Conservation (phyloP, 2,329 filamentous ascomycete genomes). For the Cladosporium sp. region DNA sequence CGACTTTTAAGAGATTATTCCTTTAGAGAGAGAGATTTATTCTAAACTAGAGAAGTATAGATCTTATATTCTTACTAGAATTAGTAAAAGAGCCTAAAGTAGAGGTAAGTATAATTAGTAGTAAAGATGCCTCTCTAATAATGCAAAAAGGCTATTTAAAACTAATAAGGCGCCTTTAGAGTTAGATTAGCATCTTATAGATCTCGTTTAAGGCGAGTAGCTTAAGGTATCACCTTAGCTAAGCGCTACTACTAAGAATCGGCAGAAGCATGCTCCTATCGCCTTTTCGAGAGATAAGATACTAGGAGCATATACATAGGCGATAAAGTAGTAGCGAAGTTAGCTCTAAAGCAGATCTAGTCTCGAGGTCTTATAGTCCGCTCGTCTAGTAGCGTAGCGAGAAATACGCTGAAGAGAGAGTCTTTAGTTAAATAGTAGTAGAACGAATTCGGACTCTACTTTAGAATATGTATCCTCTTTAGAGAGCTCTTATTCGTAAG, state of each 20-base stretch:
- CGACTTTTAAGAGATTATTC: neutral
- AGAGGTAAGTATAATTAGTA: neutral
- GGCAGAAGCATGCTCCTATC: neutral
- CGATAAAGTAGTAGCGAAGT: neutral
- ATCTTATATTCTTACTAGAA: neutral
- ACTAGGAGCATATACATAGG: neutral
- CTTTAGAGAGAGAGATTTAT: neutral
- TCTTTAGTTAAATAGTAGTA: neutral
- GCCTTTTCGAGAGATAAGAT: neutral
- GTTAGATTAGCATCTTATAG: neutral
- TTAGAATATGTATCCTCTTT: neutral
- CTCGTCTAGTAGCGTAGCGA: neutral
- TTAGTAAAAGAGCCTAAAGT: neutral
- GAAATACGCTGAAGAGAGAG: neutral
- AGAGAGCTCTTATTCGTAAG: neutral
- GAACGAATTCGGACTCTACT: neutral
- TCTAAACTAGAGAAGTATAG: neutral
- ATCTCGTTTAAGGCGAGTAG: neutral
- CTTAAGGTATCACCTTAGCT: neutral
- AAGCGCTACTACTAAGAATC: neutral
- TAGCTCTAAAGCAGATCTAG: neutral
- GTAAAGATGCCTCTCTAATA: neutral
- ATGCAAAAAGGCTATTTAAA: neutral
- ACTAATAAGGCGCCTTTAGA: neutral
- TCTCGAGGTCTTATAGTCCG: neutral